These are phyloP conservation scores for Dillenia turbinata DNA, from an alignment of 164 flowering plant genomes.

Conservation along the genomic window DNA sequence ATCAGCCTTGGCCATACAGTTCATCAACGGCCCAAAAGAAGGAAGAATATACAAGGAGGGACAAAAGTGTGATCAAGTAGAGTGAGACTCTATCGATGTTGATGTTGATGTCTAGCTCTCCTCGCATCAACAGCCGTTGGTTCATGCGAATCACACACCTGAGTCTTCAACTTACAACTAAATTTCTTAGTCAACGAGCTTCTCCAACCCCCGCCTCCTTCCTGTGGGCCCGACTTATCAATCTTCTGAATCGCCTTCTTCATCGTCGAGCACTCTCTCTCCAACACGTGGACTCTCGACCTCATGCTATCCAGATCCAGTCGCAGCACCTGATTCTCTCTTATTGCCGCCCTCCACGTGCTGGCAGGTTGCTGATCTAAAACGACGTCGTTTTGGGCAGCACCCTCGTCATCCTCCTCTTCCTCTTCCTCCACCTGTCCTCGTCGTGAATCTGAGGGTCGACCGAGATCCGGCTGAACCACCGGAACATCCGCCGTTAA, in stretches of 20 bases:
- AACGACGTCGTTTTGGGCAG: slow-evolving; percentile 3
- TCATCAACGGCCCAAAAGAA: no score
- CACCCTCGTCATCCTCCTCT: slow-evolving; percentile 12
- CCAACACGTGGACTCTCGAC: slow-evolving; percentile 83
- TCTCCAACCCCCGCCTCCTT: slow-evolving; percentile 30
- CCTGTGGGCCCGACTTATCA: slow-evolving; percentile 30
- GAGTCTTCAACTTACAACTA: slow-evolving; percentile 93
- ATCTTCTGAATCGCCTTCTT: slow-evolving; percentile 74
- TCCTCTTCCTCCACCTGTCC: slow-evolving; percentile 2
- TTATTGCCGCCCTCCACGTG: slow-evolving; percentile 63
- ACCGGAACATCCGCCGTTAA: slow-evolving; percentile 34
- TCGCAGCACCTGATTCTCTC: slow-evolving; percentile 87
- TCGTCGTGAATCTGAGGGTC: slow-evolving; percentile 14
- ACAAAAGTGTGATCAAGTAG: no score
- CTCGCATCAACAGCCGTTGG: slow-evolving; percentile 49
- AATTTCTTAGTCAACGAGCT: slow-evolving; percentile 48
- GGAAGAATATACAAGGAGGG: no score
- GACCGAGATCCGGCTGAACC: slow-evolving; percentile 23
- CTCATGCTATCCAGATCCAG: slow-evolving; percentile 95
- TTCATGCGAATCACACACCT: slow-evolving; percentile 93
- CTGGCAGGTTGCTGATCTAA: slow-evolving; percentile 2
- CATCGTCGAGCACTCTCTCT: slow-evolving; percentile 85
- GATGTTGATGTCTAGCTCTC: slow-evolving; percentile 26
- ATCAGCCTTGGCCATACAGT: no score
- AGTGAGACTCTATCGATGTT: slow-evolving; percentile 2